Percentiles rank a stretch among this genome's conserved stretches.
These are phyloP conservation scores for Coemansia sp. DNA, from an alignment of 192 early-diverging fungal species.

Conservation along the genomic window DNA sequence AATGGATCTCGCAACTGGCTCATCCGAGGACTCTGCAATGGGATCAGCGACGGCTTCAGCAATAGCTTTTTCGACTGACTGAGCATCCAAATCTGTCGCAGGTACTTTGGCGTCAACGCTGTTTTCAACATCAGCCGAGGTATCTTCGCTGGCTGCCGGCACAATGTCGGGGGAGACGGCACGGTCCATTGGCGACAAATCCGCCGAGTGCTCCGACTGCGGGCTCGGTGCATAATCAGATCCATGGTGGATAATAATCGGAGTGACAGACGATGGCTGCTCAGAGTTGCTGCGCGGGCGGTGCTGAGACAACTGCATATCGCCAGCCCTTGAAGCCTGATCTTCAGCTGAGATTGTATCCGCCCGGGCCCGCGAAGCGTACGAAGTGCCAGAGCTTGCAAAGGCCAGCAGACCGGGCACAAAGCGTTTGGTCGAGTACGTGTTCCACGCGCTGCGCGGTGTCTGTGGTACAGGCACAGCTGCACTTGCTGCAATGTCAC, in stretches of 20 bases:
- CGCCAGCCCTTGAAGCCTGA: conserved; percentile 1
- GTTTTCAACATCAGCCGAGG: background rate
- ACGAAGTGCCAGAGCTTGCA: conserved; percentile 4
- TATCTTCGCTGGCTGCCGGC: background rate
- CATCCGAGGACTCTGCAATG: background rate
- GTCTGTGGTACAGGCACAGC: conserved; percentile 7
- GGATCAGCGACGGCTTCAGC: conserved; percentile 10
- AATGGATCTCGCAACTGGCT: background rate
- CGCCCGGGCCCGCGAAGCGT: conserved; percentile 15
- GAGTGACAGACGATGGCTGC: conserved; percentile 5
- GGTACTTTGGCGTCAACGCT: background rate
- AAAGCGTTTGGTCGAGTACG: conserved; percentile 27
- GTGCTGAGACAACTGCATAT: background rate
- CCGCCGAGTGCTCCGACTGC: conserved; percentile 15
- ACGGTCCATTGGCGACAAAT: conserved; percentile 9
- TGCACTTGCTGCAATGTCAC: background rate
- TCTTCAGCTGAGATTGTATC: conserved; percentile 13
- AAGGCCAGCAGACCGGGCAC: conserved; percentile 47
- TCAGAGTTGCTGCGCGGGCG: conserved; percentile 35
- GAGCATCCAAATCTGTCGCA: background rate
- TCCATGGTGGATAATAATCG: conserved; percentile 14
- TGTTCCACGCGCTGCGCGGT: conserved; percentile 22
- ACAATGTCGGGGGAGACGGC: background rate
- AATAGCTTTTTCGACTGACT: conserved; percentile 10
- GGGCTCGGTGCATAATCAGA: conserved; percentile 18